phyloP scores from a whole-genome alignment of 768 basidiomycete species.

The Astraeus odoratus region DNA sequence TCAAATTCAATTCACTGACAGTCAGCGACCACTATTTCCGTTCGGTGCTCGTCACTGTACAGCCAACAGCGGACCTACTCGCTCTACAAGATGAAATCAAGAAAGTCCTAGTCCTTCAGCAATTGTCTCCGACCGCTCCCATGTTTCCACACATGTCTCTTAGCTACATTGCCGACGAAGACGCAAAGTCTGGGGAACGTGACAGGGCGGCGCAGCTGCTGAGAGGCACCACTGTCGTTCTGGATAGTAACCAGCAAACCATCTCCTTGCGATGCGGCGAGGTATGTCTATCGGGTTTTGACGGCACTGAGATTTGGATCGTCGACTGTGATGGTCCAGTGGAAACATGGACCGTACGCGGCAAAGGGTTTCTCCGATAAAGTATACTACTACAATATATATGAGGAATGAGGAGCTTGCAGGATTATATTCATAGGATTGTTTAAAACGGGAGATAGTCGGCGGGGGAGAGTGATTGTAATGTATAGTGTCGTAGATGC shows the following conservation, averaged over 20 bases:
- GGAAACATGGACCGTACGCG: slow-evolving; percentile 47
- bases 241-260: slow-evolving; percentile 19
- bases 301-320: slow-evolving; percentile 49
- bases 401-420: neutral
- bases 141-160: slow-evolving; percentile 67
- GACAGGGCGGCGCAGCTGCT: slow-evolving; percentile 40
- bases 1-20: slow-evolving; percentile 48
- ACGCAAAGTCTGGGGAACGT: slow-evolving; percentile 41
- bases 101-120: slow-evolving; percentile 23
- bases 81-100: slow-evolving; percentile 45
- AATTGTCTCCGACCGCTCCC: slow-evolving; percentile 42
- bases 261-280: slow-evolving; percentile 20
- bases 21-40: slow-evolving; percentile 62
- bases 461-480: neutral
- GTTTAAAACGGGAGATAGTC: neutral
- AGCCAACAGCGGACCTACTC: slow-evolving; percentile 37
- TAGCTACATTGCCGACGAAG: slow-evolving; percentile 65
- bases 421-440: neutral
- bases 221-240: slow-evolving; percentile 29
- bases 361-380: slow-evolving; percentile 24
- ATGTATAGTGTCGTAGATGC: neutral
- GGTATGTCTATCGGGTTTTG: slow-evolving; percentile 37
- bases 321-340: slow-evolving; percentile 55
- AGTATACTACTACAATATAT: neutral
- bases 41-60: slow-evolving; percentile 56